Evolutionary conservation across 768 basidiomycete genomes (phyloP).

Genomic region (Boletus pseudo-olivaceus): DNA sequence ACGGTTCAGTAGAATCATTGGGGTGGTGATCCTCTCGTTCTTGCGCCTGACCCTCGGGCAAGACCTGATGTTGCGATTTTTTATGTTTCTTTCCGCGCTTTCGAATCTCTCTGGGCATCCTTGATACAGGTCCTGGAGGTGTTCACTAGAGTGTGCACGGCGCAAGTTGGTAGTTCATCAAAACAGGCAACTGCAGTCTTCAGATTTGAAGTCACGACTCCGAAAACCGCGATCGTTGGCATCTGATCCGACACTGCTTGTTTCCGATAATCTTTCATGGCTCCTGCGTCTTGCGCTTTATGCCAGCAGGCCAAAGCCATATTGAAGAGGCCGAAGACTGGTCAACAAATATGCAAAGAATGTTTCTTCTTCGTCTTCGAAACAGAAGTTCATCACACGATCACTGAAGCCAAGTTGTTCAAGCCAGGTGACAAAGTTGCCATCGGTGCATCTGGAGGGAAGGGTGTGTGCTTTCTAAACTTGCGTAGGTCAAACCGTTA

Average conservation of each 20-base stretch:
- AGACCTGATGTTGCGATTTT: slow-evolving; percentile 36
- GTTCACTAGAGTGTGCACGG: no score
- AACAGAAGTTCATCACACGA: slow-evolving; percentile 97
- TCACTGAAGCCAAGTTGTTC: slow-evolving; percentile 79
- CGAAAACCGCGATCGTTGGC: background rate
- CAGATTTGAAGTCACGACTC: background rate
- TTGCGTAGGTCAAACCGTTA: background rate
- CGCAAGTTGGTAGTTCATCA: background rate
- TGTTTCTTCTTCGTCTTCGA: slow-evolving; percentile 98
- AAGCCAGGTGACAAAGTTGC: slow-evolving; percentile 88
- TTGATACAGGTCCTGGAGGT: background rate
- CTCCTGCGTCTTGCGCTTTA: slow-evolving; percentile 75
- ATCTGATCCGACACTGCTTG: background rate
- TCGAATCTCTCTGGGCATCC: slow-evolving; percentile 71
- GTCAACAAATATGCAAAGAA: slow-evolving; percentile 93
- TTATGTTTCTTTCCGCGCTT: slow-evolving; percentile 78
- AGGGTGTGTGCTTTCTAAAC: slow-evolving; percentile 54
- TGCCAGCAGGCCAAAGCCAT: slow-evolving; percentile 79
- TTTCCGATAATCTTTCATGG: slow-evolving; percentile 46
- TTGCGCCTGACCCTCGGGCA: background rate
- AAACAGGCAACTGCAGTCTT: slow-evolving; percentile 6
- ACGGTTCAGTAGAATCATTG: slow-evolving; percentile 44
- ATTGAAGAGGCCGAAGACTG: slow-evolving; percentile 92
- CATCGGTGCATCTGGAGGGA: slow-evolving; percentile 97
- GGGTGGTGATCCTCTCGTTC: slow-evolving; percentile 1